Evolutionary conservation across 177 flowering plant genomes (phyloP).

Genomic region (Tripterygium wilfordii): DNA sequence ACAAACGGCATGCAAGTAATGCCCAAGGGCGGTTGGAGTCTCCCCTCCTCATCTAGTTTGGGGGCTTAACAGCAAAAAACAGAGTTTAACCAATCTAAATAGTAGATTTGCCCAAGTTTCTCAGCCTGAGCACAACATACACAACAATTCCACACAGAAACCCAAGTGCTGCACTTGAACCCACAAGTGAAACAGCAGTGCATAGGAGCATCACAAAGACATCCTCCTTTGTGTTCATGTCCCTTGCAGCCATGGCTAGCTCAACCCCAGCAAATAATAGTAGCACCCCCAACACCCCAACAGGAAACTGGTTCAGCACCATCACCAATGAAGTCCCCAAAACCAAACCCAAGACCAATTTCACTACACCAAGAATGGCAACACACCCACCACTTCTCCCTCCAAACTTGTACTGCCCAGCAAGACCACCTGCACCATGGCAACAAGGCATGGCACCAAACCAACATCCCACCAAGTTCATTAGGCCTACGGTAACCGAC

Average conservation of each 20-base stretch:
- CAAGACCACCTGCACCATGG: slow-evolving; percentile 90
- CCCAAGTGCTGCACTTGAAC: slow-evolving; percentile 77
- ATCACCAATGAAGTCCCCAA: slow-evolving; percentile 60
- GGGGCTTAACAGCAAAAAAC: no score
- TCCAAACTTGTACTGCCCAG: slow-evolving; percentile 88
- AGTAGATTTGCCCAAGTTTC: no score
- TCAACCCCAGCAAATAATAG: slow-evolving; percentile 84
- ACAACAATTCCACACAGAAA: slow-evolving; percentile 54
- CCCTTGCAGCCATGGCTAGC: slow-evolving; percentile 68
- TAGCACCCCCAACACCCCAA: slow-evolving; percentile 72
- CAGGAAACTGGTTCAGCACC: slow-evolving; percentile 61
- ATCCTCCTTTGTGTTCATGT: slow-evolving; percentile 42
- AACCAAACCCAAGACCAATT: slow-evolving; percentile 57
- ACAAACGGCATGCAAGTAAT: no score
- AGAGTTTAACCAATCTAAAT: no score
- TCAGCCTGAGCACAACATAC: slow-evolving; percentile 42
- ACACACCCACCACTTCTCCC: slow-evolving; percentile 86
- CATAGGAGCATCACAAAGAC: slow-evolving; percentile 39
- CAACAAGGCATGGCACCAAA: slow-evolving; percentile 90
- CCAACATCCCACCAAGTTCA: slow-evolving; percentile 88
- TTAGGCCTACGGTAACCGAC: slow-evolving; percentile 63
- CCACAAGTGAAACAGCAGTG: slow-evolving; percentile 67
- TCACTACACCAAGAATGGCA: slow-evolving; percentile 59
- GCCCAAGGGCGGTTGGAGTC: no score
- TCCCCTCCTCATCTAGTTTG: no score